These are phyloP conservation scores for Aurinia saxatilis DNA, from an alignment of 345 rosid genomes.

Conservation along the genomic window DNA sequence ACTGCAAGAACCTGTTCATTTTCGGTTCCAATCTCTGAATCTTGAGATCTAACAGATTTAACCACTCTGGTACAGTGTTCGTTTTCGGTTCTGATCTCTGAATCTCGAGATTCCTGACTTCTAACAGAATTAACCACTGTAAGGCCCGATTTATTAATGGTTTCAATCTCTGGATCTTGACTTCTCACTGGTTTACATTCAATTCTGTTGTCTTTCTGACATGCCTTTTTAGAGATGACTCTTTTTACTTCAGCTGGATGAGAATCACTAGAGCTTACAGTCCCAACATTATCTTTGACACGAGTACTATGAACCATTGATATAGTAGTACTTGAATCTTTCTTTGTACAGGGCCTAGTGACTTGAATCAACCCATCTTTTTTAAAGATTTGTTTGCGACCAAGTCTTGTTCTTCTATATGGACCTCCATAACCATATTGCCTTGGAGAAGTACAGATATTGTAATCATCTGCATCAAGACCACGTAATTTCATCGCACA, in stretches of 20 bases:
- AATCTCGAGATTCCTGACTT: not conserved
- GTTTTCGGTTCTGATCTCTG: not conserved
- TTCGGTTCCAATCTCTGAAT: not conserved
- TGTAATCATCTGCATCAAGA: constrained; percentile 34
- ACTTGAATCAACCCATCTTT: constrained; percentile 23
- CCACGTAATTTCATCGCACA: constrained; percentile 23
- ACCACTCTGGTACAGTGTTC: not conserved
- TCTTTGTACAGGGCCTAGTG: constrained; percentile 10
- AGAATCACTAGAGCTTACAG: constrained; percentile 23
- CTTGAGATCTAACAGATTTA: constrained; percentile 18
- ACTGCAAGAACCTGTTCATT: not conserved
- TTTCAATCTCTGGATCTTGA: not conserved
- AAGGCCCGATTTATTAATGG: not conserved
- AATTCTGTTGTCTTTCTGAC: constrained; percentile 4
- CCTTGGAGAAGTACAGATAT: constrained; percentile 29
- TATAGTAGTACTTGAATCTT: constrained; percentile 6
- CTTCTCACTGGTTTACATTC: not conserved
- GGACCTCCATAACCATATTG: constrained; percentile 22
- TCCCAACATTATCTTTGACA: constrained; percentile 24
- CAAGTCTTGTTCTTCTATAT: constrained; percentile 23
- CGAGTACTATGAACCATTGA: constrained; percentile 22
- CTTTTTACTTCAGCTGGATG: constrained; percentile 20
- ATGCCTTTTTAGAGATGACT: constrained; percentile 5
- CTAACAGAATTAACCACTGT: not conserved
- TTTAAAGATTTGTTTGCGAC: constrained; percentile 20